phyloP scores from a whole-genome alignment of 495 filamentous ascomycete genomes.

The Lasiosphaeriaceae sp. region DNA sequence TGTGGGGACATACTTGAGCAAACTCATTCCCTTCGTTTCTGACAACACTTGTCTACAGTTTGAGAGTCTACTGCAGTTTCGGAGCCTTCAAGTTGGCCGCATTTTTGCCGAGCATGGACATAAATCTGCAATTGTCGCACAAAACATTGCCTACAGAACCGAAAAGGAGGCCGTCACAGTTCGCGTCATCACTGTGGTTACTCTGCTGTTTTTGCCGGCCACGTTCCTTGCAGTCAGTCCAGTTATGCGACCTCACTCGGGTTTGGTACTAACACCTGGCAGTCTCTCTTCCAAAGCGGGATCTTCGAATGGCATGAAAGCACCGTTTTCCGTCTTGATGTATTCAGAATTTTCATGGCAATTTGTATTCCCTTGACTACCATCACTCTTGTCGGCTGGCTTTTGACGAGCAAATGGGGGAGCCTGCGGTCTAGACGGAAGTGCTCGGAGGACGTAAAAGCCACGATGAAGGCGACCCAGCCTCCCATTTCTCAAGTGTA shows the following conservation, averaged over 20 bases:
- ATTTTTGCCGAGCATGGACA: slow-evolving; percentile 3
- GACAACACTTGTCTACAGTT: background rate
- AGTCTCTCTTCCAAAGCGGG: background rate
- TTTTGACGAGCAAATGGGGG: background rate
- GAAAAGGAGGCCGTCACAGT: background rate
- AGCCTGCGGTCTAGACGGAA: background rate
- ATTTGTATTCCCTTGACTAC: background rate
- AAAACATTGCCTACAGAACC: slow-evolving; percentile 7
- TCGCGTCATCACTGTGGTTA: background rate
- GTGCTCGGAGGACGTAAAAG: background rate
- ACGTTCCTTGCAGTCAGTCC: background rate
- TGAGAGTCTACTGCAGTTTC: slow-evolving; percentile 3
- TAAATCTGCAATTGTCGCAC: slow-evolving; percentile 3
- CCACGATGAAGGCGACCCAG: background rate
- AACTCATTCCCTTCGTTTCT: background rate
- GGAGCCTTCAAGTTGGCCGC: background rate
- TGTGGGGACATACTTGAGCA: background rate
- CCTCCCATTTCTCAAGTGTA: too few relatives aligned
- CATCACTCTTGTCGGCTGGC: background rate
- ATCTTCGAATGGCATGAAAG: background rate
- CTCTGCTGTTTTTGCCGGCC: background rate
- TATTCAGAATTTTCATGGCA: background rate
- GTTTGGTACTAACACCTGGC: background rate
- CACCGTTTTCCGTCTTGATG: background rate
- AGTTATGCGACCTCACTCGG: background rate